phyloP scores from a whole-genome alignment of 164 flowering plant genomes.

The Stephania yunnanensis region DNA sequence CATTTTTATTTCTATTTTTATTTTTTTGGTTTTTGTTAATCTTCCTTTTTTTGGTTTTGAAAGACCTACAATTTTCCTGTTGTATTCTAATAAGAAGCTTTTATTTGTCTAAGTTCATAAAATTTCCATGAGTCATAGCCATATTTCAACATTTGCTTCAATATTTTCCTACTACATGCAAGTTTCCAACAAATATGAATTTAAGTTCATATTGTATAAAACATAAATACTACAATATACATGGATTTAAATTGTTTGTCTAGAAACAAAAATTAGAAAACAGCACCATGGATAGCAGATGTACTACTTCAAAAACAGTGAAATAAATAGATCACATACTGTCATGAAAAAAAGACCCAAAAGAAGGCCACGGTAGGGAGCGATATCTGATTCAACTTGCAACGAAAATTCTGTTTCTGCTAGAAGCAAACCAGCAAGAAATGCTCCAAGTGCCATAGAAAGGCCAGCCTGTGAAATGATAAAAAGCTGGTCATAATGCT shows the following conservation, averaged over 20 bases:
- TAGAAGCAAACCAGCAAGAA: conserved; percentile 98
- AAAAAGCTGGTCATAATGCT: conserved; percentile 5
- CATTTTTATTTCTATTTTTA: too few species aligned
- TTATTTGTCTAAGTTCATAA: not conserved
- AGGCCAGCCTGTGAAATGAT: conserved; percentile 77
- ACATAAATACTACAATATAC: not conserved
- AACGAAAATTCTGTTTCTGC: conserved; percentile 99
- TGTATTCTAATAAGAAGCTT: not conserved
- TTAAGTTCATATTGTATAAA: not conserved
- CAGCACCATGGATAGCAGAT: not conserved
- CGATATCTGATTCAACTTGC: conserved; percentile 99
- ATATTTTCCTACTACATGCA: not conserved
- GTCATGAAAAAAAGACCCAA: conserved; percentile 99
- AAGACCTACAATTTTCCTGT: not conserved
- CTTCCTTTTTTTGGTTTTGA: not conserved
- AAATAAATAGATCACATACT: conserved; percentile 34
- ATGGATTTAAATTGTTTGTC: not conserved
- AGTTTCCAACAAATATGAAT: not conserved
- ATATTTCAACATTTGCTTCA: not conserved
- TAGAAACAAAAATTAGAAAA: not conserved
- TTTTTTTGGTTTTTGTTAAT: too few species aligned
- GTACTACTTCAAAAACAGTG: not conserved
- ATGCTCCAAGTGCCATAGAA: conserved; percentile 99
- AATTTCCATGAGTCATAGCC: not conserved
- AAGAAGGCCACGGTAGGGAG: conserved; percentile 99